phyloP scores from a whole-genome alignment of 2,329 filamentous ascomycete genomes.

The Chalaropsis ovoidea region DNA sequence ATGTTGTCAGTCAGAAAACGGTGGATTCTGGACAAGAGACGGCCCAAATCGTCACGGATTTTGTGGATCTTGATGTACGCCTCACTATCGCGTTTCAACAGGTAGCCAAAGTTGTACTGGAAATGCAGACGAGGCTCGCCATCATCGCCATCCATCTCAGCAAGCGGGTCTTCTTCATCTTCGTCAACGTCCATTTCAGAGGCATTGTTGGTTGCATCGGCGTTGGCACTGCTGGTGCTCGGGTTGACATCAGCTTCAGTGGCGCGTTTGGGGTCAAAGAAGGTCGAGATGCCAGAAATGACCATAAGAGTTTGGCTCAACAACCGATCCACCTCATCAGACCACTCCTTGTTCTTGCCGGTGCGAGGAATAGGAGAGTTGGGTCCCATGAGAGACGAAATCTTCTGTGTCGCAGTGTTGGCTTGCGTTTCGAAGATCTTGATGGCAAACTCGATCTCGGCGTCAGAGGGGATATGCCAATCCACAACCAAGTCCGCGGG shows the following conservation, averaged over 20 bases:
- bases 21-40: constrained; percentile 73
- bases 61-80: constrained; percentile 69
- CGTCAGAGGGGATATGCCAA: constrained; percentile 76
- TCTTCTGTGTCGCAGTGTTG: constrained; percentile 60
- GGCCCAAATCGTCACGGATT: constrained; percentile 69
- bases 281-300: constrained; percentile 75
- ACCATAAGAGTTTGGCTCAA: constrained; percentile 81
- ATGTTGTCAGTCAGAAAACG: constrained; percentile 71
- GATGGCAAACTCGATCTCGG: constrained; percentile 80
- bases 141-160: constrained; percentile 57
- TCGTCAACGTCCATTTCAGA: constrained; percentile 36
- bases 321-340: constrained; percentile 86
- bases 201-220: constrained; percentile 37
- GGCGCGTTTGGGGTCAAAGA: constrained; percentile 73
- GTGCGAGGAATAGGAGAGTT: constrained; percentile 75
- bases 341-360: constrained; percentile 97
- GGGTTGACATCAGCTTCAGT: constrained; percentile 39
- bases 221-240: constrained; percentile 37
- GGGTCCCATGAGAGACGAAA: constrained; percentile 71
- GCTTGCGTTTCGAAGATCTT: constrained; percentile 81
- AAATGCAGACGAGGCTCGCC: constrained; percentile 79
- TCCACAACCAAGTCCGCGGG: constrained; percentile 69
- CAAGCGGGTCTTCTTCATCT: constrained; percentile 46
- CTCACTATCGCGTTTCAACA: constrained; percentile 46
- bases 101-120: constrained; percentile 78